These are phyloP conservation scores for Clathrus columnatus DNA, from an alignment of 768 basidiomycete species.

Conservation along the genomic window DNA sequence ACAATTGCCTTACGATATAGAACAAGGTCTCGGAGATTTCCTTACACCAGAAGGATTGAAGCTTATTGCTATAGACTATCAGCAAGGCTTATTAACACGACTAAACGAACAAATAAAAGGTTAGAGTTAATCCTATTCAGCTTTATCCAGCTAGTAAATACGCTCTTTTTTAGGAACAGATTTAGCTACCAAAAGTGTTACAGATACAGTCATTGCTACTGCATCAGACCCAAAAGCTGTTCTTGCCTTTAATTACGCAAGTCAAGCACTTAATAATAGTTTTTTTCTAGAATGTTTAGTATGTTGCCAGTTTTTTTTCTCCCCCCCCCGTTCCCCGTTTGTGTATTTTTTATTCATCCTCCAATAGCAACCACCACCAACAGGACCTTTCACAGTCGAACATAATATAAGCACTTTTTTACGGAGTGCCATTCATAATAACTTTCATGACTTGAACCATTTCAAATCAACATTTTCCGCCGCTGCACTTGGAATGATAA, in stretches of 20 bases:
- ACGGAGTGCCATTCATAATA: constrained; percentile 30
- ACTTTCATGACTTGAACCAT: constrained; percentile 53
- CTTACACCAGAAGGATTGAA: constrained; percentile 65
- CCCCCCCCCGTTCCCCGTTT: not conserved
- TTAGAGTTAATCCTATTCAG: constrained; percentile 27
- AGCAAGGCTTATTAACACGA: constrained; percentile 71
- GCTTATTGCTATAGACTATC: constrained; percentile 73
- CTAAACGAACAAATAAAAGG: constrained; percentile 69
- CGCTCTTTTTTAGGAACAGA: constrained; percentile 38
- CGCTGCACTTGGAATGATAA: constrained; percentile 68
- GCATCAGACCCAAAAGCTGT: constrained; percentile 48
- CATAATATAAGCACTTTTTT: constrained; percentile 29
- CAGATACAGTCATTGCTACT: constrained; percentile 64
- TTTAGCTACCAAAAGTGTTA: constrained; percentile 47
- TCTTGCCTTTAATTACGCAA: constrained; percentile 84
- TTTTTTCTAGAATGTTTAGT: constrained; percentile 90
- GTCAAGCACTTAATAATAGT: constrained; percentile 86
- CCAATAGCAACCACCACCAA: constrained; percentile 25
- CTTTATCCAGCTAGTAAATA: constrained; percentile 10
- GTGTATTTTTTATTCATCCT: not conserved
- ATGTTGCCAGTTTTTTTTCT: constrained; percentile 24
- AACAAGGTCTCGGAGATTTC: constrained; percentile 71
- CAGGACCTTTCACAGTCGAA: constrained; percentile 23
- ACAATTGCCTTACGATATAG: constrained; percentile 53
- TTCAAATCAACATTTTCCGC: constrained; percentile 72